Evolutionary conservation across 352 stramenopile species (phyloP).

Genomic region (Blastocystis sp.): DNA sequence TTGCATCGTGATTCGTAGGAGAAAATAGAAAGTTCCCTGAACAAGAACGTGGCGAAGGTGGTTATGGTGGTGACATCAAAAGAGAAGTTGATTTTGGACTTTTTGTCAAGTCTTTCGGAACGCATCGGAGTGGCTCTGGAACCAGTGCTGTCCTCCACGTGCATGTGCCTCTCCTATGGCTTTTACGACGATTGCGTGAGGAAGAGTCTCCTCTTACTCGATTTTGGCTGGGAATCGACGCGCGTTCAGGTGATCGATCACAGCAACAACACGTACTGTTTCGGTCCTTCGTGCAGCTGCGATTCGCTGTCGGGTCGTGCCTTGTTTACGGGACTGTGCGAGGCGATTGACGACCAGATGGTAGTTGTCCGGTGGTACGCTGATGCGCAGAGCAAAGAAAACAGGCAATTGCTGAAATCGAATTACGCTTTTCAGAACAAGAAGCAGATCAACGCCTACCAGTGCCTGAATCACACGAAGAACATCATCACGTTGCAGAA

Average conservation of each 20-base stretch:
- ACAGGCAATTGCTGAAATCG: background rate
- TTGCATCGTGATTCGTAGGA: background rate
- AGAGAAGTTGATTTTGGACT: background rate
- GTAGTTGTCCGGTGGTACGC: background rate
- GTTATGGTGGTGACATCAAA: slow-evolving; percentile 24
- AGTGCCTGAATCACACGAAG: slow-evolving; percentile 11
- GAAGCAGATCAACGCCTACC: slow-evolving; percentile 10
- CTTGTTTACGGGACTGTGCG: background rate
- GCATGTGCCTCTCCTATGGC: slow-evolving; percentile 55
- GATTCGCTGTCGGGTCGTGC: background rate
- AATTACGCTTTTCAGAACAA: slow-evolving; percentile 44
- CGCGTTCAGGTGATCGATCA: slow-evolving; percentile 13
- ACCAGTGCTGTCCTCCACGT: background rate
- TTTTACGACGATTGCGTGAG: slow-evolving; percentile 39
- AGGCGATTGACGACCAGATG: slow-evolving; percentile 14
- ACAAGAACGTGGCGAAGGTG: background rate
- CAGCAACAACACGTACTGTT: background rate
- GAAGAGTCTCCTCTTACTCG: slow-evolving; percentile 24
- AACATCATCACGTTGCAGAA: slow-evolving; percentile 1
- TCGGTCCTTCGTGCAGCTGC: background rate
- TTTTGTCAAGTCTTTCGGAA: background rate
- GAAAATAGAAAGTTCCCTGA: background rate
- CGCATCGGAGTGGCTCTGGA: slow-evolving; percentile 5
- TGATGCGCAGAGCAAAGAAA: background rate
- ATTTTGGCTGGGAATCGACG: slow-evolving; percentile 48